phyloP scores from a whole-genome alignment of 108 stramenopile genomes.

The Cylindrotheca closterium region DNA sequence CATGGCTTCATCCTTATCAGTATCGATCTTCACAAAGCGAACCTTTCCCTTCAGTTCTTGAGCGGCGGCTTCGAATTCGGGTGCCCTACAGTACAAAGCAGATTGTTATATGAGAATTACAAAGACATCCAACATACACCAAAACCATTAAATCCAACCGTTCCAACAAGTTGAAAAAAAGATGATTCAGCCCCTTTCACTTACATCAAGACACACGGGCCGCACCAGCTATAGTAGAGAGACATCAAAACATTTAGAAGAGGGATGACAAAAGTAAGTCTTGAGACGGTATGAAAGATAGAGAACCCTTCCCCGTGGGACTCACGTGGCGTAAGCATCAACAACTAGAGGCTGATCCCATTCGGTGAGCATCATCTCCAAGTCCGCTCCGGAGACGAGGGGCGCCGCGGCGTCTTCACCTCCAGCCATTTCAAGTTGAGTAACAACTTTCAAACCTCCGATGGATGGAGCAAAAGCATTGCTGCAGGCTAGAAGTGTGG shows the following conservation, averaged over 20 bases:
- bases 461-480: slow-evolving; percentile 2
- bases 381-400: slow-evolving; percentile 66
- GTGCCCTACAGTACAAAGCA: no score
- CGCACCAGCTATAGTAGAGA: slow-evolving; percentile 41
- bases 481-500: background rate
- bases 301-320: background rate
- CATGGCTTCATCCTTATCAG: slow-evolving; percentile 76
- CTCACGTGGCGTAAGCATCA: slow-evolving; percentile 86
- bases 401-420: background rate
- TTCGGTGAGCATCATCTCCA: slow-evolving; percentile 75
- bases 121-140: background rate
- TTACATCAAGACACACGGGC: slow-evolving; percentile 76
- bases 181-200: no score
- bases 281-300: no score
- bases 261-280: no score
- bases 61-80: slow-evolving; percentile 85
- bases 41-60: slow-evolving; percentile 63
- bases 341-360: slow-evolving; percentile 76
- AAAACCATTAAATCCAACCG: background rate
- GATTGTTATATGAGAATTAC: no score
- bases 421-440: slow-evolving; percentile 1
- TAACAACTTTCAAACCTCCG: background rate
- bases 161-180: background rate
- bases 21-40: slow-evolving; percentile 83
- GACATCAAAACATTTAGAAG: background rate